Evolutionary conservation across 139 green algal genomes (phyloP), one percentile per base, ranked within the genome.

Genomic region (Chlamydomonas sp.): DNA sequence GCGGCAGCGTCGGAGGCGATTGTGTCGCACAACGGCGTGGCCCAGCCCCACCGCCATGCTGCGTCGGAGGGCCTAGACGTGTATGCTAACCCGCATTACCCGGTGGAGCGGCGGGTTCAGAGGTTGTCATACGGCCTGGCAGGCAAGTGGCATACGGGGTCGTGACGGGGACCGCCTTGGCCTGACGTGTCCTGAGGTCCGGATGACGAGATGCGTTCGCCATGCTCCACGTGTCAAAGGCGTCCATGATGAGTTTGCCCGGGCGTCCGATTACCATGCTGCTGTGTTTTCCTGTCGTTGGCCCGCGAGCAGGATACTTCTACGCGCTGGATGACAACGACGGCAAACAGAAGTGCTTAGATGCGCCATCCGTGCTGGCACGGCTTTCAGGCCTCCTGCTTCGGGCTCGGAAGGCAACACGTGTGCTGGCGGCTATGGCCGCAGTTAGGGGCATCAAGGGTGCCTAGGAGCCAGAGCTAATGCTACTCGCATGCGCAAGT

Each of bases 281-380:
- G 31, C 31, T 49, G 31, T 49, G 31, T 49, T 49, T 49, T 49
- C 31, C 31, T 49, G 31, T 49, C 31, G 31, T 49, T 49, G 31
- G 31, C 31, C 31, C 31, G 31, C 31, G 31, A 49, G 0, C 31
- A 49, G 31, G 31, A 49, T 49, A 49, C 31, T 49, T 49, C 31
- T 49, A 49, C 31, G 31, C 31, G 31, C 31, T 49, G 31, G 31
- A 49, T 49, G 31, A 49, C 31, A 49, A 49, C 31, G 31, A 49
- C 31, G 31, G 31, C 31, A 49, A 49, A 68, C 92, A 95, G 88
- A 76, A 84, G 3, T 74, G 91, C 16, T 86, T 95, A 57, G 93
- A 95, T 77, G 68, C 68, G 2, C 14, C 64, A 62, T 89, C 82
- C 31, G 80, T 89, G 1, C 80, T 85, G 1, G 69, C 62, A 10